Evolutionary conservation across 805 yeast species (phyloP), one percentile per base, ranked within the genome.

Genomic region (Zygoascus flipseniorum): DNA sequence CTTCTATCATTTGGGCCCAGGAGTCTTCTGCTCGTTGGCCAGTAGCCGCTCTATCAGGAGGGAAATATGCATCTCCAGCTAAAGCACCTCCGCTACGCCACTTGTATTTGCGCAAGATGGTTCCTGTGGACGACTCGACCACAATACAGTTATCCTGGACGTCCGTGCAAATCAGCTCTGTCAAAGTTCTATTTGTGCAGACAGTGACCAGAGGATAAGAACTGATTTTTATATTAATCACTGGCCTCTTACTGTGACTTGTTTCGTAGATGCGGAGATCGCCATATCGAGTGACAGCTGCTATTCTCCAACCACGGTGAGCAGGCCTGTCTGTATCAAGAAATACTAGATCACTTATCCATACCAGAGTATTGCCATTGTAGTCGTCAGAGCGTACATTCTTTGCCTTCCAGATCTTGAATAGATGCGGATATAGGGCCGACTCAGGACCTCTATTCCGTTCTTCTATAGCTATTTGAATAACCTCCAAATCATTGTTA

Each of bases 301-400:
- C 72, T 19, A 88, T 69, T 52, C 77, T 71, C 71, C 74, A 81
- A 16, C 76, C 68, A 6, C 70, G 65, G 47, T 69, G 61, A 39
- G 70, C 57, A 52, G 76, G 57, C 18, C 69, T 63, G 18, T 58
- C 52, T 8, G 72, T 56, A 31, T 71, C 69, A 47, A 73, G 54
- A 60, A 82, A 78, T 57, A 72, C 64, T 48, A 86, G 74, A 54
- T 77, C 76, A 13, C 82, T 76, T 43, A 86, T 73, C 89, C 95
- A 87, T 5, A 89, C 76, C 8, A 96, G 96, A 5, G 81, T 88
- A 56, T 87, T 74, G 58, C 89, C 67, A 61, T 85, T 93, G 35
- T 87, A 69, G 59, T 78, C 80, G 66, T 85, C 87, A 60, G 83
- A 81, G 53, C 81, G 78, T 14, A 86, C 90, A 66, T 86, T 88